A percentile compares a stretch with the other conserved stretches of the same genome.
These are phyloP conservation scores for Lentinula lateritia DNA, from an alignment of 768 basidiomycete species.

Conservation along the genomic window DNA sequence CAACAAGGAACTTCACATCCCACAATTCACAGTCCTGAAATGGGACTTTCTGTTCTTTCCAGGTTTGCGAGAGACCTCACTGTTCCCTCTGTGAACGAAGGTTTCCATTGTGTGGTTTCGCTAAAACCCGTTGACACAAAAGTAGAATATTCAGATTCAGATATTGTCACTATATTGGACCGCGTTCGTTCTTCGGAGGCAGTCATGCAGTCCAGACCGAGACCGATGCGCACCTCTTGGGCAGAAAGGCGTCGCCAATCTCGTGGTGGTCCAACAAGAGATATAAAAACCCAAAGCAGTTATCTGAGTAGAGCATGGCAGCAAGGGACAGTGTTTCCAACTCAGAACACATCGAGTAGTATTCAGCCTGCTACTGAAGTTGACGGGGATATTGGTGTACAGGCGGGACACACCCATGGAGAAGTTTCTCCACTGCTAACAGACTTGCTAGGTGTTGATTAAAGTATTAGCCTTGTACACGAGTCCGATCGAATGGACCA, in stretches of 20 bases:
- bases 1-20: slow-evolving; percentile 64
- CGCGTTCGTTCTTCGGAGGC: not conserved
- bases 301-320: not conserved
- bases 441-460: slow-evolving; percentile 1
- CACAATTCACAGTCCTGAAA: slow-evolving; percentile 60
- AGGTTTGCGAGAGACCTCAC: slow-evolving; percentile 60
- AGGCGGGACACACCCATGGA: not conserved
- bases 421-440: not conserved
- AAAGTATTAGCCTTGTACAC: not conserved
- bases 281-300: not conserved
- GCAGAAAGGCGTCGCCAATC: not conserved
- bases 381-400: not conserved
- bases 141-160: slow-evolving; percentile 7
- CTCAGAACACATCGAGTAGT: not conserved
- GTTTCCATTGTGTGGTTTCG: slow-evolving; percentile 55
- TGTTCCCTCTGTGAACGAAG: slow-evolving; percentile 53
- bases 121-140: slow-evolving; percentile 31
- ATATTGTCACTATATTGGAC: not conserved
- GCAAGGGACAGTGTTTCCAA: not conserved
- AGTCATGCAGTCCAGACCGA: not conserved
- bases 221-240: not conserved
- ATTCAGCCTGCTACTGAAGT: not conserved
- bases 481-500: not conserved
- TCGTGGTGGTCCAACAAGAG: not conserved
- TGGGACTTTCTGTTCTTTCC: slow-evolving; percentile 55